These are phyloP conservation scores for Dictyostelium capitatum DNA, from an alignment of 78 protist genomes.

Conservation along the genomic window DNA sequence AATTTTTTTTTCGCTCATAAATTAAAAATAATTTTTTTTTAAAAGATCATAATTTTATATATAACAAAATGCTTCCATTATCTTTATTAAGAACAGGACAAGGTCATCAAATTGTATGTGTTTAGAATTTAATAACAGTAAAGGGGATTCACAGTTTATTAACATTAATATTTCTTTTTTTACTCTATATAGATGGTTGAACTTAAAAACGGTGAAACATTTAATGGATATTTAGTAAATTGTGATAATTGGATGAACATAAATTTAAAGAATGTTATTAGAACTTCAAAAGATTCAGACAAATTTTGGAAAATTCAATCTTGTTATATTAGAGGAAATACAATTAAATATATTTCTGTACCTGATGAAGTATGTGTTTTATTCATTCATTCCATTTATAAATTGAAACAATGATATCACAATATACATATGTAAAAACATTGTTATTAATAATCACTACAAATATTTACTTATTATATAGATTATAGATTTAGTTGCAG, in stretches of 20 bases:
- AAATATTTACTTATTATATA: neutral
- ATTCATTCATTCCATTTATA: neutral
- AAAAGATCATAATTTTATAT: no score
- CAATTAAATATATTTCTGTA: conserved; percentile 92
- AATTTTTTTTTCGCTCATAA: no score
- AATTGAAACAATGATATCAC: no score
- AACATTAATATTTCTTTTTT: neutral
- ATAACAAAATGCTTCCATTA: conserved; percentile 82
- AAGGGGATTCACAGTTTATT: no score
- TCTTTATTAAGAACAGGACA: conserved; percentile 90
- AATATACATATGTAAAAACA: neutral
- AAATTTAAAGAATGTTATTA: conserved; percentile 87
- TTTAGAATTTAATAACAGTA: no score
- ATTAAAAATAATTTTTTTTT: no score
- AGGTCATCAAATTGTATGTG: conserved; percentile 90
- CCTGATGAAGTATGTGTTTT: conserved; percentile 90
- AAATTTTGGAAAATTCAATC: conserved; percentile 92
- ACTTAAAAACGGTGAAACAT: conserved; percentile 97
- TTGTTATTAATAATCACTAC: neutral
- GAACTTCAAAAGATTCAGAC: conserved; percentile 95
- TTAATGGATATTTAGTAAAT: conserved; percentile 91
- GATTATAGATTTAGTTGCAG: conserved; percentile 79
- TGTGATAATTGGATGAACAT: conserved; percentile 97
- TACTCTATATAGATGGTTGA: conserved; percentile 92
- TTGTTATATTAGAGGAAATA: conserved; percentile 95